Conservation (phyloP, 2,329 filamentous ascomycete species). For the Colletotrichum sp. region DNA sequence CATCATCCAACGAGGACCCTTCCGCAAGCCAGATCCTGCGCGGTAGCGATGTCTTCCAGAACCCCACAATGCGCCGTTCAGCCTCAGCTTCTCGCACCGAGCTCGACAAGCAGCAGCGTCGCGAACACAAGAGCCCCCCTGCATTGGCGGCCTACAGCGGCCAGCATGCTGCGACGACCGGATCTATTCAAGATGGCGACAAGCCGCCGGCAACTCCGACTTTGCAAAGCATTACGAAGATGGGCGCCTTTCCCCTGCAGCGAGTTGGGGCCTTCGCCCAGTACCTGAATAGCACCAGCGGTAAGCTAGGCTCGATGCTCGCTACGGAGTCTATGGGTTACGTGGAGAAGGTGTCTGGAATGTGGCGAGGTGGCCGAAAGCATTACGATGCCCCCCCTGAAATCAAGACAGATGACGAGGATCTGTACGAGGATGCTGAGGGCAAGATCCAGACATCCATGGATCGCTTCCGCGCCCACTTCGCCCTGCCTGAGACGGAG, state of each 20-base stretch:
- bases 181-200: constrained; percentile 35
- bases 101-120: constrained; percentile 15
- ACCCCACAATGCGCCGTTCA: constrained; percentile 69
- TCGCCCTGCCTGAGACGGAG: constrained; percentile 84
- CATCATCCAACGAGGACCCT: constrained; percentile 75
- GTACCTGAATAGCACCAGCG: constrained; percentile 79
- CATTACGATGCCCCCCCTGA: constrained; percentile 76
- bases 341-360: constrained; percentile 94
- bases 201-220: constrained; percentile 40
- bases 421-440: constrained; percentile 61
- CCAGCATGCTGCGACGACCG: constrained; percentile 43
- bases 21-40: constrained; percentile 91
- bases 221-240: constrained; percentile 58
- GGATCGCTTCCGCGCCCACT: constrained; percentile 87
- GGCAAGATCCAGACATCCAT: constrained; percentile 69
- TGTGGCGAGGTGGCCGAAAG: constrained; percentile 90
- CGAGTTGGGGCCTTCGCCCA: constrained; percentile 83
- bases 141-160: constrained; percentile 17
- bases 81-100: constrained; percentile 35
- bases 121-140: not conserved
- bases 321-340: constrained; percentile 95
- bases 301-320: constrained; percentile 80
- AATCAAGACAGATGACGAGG: constrained; percentile 58
- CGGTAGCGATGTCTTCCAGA: constrained; percentile 87
- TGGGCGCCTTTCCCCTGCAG: constrained; percentile 80